phyloP scores from a whole-genome alignment of 1,139 yeast genomes.

The Diutina neorugosa region DNA sequence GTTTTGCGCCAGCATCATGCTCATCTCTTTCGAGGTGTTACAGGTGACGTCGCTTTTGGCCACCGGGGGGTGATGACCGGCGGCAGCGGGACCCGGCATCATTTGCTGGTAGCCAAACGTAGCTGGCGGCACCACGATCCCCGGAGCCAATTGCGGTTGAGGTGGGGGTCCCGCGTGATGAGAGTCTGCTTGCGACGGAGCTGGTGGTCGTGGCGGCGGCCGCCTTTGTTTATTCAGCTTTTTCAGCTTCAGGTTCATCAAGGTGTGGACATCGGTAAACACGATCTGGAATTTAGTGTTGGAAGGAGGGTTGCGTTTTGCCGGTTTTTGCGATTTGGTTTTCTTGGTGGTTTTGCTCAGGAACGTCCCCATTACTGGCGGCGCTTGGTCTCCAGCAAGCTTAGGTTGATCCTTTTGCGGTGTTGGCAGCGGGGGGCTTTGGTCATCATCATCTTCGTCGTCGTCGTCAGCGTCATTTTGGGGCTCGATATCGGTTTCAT shows the following conservation, averaged over 20 bases:
- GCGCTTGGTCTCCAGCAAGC: slow-evolving; percentile 7
- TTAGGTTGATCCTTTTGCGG: slow-evolving; percentile 20
- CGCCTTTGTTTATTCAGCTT: slow-evolving; percentile 4
- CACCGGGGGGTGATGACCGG: neutral
- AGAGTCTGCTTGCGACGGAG: slow-evolving; percentile 1
- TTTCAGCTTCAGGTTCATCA: slow-evolving; percentile 8
- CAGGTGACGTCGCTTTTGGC: slow-evolving; percentile 8
- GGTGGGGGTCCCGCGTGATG: neutral
- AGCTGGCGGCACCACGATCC: neutral
- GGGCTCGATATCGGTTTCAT: slow-evolving; percentile 9
- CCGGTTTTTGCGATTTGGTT: slow-evolving; percentile 4
- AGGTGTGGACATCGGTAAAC: slow-evolving; percentile 36
- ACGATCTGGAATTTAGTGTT: slow-evolving; percentile 31
- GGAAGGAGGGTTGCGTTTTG: neutral
- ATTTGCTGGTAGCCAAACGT: neutral
- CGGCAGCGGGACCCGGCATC: neutral
- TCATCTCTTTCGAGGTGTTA: slow-evolving; percentile 9
- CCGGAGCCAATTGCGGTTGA: neutral
- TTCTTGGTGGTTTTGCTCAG: slow-evolving; percentile 15
- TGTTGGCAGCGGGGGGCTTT: slow-evolving; percentile 27
- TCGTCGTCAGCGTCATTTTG: slow-evolving; percentile 10
- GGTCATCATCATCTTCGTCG: slow-evolving; percentile 5
- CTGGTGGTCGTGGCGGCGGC: slow-evolving; percentile 4
- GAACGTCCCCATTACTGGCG: slow-evolving; percentile 34
- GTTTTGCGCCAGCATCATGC: slow-evolving; percentile 8